Base-by-base conservation (phyloP, 768 basidiomycete species). In the Mycena rosella region DNA sequence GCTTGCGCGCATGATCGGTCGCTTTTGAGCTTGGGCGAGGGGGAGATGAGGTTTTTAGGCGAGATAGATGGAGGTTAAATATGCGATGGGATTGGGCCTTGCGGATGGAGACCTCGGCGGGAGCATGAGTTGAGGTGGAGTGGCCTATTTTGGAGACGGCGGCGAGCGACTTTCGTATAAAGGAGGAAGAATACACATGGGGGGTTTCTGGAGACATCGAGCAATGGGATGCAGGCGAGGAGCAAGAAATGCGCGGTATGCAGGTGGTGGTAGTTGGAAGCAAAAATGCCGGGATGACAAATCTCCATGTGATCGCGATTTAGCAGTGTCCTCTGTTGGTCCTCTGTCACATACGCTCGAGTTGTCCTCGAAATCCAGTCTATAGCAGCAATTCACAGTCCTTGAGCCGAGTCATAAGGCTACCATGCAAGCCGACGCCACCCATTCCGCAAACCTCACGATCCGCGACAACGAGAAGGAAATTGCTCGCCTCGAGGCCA, bases 141-240 rank as follows among this genome's bases (percentile, higher is more conserved):
- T 48, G 44, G 10, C 47, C 52, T 26, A 51, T 51, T 49, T 34
- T 57, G 20, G 67, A 44, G 56, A 61, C 60, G 34, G 52, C 58
- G 52, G 65, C 60, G 44, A 62, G 54, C 29, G 54, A 62, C 63
- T 68, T 68, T 4, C 67, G 56, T 27, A 63, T 26, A 8, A 63
- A 59, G 15, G 61, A 58, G 15, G 55, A 18, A 18, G 57, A 29
- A 32, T 45, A 36, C 24, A 34, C 48, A 61, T 60, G 32, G 20
- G 49, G 55, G 26, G 32, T 53, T 58, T 68, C 60, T 18, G 29
- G 47, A 24, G 67, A 58, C 67, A 67, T 67, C 30, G 26, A 57
- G 66, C 60, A 67, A 52, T 67, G 65, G 45, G 65, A 55, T 67
- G 60, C 17, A 61, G 60, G 45, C 17, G 44, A n/a, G 36, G 4